Evolutionary conservation across 768 basidiomycete genomes (phyloP).

Genomic region (Rhizopogon vinicolor): DNA sequence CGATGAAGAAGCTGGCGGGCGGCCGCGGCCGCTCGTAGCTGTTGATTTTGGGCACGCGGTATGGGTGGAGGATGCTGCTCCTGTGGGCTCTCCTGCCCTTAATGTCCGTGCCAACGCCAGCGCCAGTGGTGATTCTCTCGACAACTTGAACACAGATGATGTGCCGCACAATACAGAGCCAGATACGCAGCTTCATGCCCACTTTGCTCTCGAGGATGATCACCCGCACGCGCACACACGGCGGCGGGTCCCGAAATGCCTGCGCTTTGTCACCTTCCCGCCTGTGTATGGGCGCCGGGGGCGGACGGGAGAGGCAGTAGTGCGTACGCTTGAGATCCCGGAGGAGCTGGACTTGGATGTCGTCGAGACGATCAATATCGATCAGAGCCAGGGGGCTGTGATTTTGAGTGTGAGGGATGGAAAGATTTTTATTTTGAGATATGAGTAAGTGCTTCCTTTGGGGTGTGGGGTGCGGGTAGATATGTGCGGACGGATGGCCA

Average conservation of each 20-base stretch:
- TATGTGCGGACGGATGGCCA: not conserved
- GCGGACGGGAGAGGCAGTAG: conserved; percentile 37
- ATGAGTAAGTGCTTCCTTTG: conserved; percentile 31
- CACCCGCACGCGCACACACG: conserved; percentile 12
- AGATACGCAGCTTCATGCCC: not conserved
- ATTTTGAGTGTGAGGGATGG: conserved; percentile 65
- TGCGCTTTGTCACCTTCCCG: conserved; percentile 72
- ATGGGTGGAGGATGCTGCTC: conserved; percentile 60
- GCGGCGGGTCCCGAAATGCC: conserved; percentile 38
- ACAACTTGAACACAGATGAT: not conserved
- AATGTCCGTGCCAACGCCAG: not conserved
- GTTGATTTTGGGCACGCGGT: conserved; percentile 88
- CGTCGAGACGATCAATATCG: conserved; percentile 76
- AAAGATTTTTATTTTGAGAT: conserved; percentile 70
- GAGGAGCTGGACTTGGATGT: conserved; percentile 57
- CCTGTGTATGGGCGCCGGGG: conserved; percentile 29
- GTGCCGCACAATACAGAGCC: not conserved
- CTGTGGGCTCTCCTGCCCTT: not conserved
- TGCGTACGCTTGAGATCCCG: conserved; percentile 60
- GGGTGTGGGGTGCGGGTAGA: not conserved
- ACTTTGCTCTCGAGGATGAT: not conserved
- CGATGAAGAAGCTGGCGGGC: conserved; percentile 33
- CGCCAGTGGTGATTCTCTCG: not conserved
- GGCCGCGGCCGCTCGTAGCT: conserved; percentile 68
- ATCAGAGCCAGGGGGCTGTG: conserved; percentile 70